A percentile compares a stretch with the other conserved stretches of the same genome.
Evolutionary conservation across 2,329 filamentous ascomycete species (phyloP).

Genomic region (Penicillium sclerotigenum): DNA sequence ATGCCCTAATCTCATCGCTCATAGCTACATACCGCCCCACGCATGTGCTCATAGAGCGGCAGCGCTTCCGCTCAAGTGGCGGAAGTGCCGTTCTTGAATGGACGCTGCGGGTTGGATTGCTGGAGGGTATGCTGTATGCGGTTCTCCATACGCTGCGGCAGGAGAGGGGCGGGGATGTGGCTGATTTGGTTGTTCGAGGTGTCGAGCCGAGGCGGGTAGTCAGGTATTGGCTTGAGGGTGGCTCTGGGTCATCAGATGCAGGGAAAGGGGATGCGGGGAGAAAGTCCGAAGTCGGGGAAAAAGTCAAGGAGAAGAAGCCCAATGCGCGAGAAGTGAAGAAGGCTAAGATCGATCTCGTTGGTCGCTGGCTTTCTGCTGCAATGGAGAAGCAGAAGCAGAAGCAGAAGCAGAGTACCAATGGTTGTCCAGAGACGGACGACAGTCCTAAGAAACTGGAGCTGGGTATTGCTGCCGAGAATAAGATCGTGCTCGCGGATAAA

Average conservation of each 20-base stretch:
- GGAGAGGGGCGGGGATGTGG: slow-evolving; percentile 31
- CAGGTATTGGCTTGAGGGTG: slow-evolving; percentile 52
- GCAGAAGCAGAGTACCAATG: background rate
- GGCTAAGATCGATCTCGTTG: slow-evolving; percentile 62
- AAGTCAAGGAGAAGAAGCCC: slow-evolving; percentile 14
- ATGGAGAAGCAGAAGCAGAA: background rate
- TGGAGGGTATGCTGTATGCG: slow-evolving; percentile 79
- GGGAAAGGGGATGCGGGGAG: background rate
- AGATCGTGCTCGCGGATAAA: slow-evolving; percentile 13
- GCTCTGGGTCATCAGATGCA: background rate
- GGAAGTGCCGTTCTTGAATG: slow-evolving; percentile 69
- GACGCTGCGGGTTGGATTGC: slow-evolving; percentile 76
- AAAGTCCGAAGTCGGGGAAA: background rate
- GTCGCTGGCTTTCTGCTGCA: slow-evolving; percentile 47
- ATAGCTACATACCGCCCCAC: slow-evolving; percentile 56
- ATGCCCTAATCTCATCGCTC: slow-evolving; percentile 52
- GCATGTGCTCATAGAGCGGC: slow-evolving; percentile 67
- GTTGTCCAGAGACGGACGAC: background rate
- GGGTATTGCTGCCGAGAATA: slow-evolving; percentile 13
- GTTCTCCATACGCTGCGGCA: slow-evolving; percentile 57
- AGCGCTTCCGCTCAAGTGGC: slow-evolving; percentile 63
- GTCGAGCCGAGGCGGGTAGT: slow-evolving; percentile 56
- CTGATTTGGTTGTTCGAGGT: slow-evolving; percentile 44
- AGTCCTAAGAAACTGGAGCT: background rate
- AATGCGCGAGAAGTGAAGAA: slow-evolving; percentile 40